These are phyloP conservation scores for Fomitopsis schrenkii DNA, from an alignment of 1,284 basidiomycete species.

Conservation along the genomic window DNA sequence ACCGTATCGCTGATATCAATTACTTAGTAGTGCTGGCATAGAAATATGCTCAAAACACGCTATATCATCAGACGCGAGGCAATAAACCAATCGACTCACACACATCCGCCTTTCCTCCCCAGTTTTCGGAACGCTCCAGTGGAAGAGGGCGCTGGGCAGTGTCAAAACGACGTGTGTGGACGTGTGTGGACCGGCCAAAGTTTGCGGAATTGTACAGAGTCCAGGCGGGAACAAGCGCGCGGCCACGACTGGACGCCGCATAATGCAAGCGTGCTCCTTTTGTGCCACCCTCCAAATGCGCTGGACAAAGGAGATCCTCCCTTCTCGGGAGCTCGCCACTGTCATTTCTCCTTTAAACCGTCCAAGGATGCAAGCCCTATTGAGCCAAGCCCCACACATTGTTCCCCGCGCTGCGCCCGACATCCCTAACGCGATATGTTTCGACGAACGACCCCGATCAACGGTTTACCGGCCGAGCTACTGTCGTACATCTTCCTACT, in stretches of 20 bases:
- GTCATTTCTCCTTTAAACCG: not conserved
- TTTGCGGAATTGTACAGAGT: too few relatives aligned
- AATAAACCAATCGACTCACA: too few relatives aligned
- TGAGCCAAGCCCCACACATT: not conserved
- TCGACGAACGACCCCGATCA: constrained; percentile 10
- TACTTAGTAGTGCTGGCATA: too few relatives aligned
- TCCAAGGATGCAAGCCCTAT: not conserved
- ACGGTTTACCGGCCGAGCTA: constrained; percentile 44
- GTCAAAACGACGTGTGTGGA: too few relatives aligned
- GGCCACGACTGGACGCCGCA: not conserved
- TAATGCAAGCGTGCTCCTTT: not conserved
- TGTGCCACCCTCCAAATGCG: not conserved
- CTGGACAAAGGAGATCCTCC: not conserved
- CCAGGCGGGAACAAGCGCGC: not conserved
- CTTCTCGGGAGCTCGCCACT: not conserved
- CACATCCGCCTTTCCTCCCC: too few relatives aligned
- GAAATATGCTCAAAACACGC: too few relatives aligned
- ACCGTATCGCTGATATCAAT: too few relatives aligned
- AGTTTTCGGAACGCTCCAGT: too few relatives aligned
- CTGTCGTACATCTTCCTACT: constrained; percentile 46
- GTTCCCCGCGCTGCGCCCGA: not conserved
- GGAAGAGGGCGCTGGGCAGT: too few relatives aligned
- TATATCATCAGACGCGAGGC: too few relatives aligned
- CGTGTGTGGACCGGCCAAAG: too few relatives aligned
- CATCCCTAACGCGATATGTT: not conserved